Evolutionary conservation across 192 early-diverging fungal species (phyloP), one percentile per base, ranked within the genome.

Genomic region (Rhizoclosmatium sp.): DNA sequence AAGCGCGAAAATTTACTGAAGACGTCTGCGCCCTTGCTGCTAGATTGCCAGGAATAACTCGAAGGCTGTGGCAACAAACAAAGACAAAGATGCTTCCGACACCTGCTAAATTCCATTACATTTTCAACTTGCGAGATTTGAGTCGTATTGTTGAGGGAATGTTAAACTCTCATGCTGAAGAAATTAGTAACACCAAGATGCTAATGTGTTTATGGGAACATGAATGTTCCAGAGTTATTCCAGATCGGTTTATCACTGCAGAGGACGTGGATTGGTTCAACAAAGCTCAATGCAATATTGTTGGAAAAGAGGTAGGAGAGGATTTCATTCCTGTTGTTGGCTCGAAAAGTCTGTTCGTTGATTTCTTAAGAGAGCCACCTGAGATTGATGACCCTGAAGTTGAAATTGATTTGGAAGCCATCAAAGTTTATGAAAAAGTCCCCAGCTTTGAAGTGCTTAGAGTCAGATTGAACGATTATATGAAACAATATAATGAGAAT

Each of bases 31-130:
- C 59, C 42, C 39, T 89, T 4, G 83, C 81, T 47, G 40, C 60
- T 4, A 83, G 81, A 12, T 47, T 91, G 1, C 83, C 89, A 0
- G 80, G 87, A 2, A 58, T 91, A 14, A 91, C 90, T 2, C 80
- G 89, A 47, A 65, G 84, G 21, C 73, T 91, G 39, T 91, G 90
- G 90, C 90, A 91, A 74, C 65, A 81, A 41, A 91, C 90, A 2
- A 91, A 91, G 65, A 80, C 73, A n/a, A 91, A 91, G 74, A 91
- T 91, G 90, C 80, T 91, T 58, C 90, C 90, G 39, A 91, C 90
- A 0, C 90, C 90, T 40, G 90, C 90, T 3, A 91, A 91, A 68
- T 91, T 91, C 84, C 90, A 91, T 82, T 91, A 91, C 67, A 91
- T 89, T 68, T 91, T 91, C 82, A 91, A 91, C 66, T 75, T 91